phyloP scores from a whole-genome alignment of 495 filamentous ascomycete genomes.

The Neurospora sp. region DNA sequence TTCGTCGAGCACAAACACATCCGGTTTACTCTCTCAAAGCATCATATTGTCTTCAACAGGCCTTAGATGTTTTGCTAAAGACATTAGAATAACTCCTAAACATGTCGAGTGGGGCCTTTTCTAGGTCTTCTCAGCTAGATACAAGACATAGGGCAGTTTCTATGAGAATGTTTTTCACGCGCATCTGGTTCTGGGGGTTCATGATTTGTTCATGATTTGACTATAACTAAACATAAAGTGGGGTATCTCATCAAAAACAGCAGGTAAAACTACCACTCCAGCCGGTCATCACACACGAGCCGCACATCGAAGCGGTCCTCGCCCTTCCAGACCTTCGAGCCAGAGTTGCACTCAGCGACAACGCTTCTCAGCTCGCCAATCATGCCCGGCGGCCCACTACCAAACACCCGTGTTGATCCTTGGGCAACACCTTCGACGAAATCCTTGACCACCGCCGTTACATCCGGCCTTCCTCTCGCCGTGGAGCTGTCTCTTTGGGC shows the following conservation, averaged over 20 bases:
- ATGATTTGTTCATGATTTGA: background rate
- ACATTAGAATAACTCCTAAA: background rate
- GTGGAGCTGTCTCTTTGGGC: constrained; percentile 4
- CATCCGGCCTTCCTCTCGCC: constrained; percentile 18
- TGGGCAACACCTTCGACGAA: constrained; percentile 26
- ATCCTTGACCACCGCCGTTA: constrained; percentile 21
- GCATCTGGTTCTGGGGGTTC: background rate
- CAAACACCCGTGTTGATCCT: constrained; percentile 46
- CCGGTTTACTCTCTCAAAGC: background rate
- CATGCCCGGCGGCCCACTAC: constrained; percentile 52
- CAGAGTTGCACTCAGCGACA: constrained; percentile 44
- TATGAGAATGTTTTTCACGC: background rate
- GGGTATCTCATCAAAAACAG: constrained; percentile 4
- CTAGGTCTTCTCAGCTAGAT: background rate
- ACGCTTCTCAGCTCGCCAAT: constrained; percentile 42
- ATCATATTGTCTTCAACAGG: too few species aligned
- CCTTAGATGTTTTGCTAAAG: too few species aligned
- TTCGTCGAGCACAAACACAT: background rate
- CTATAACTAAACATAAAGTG: background rate
- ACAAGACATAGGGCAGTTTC: background rate
- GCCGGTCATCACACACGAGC: constrained; percentile 46
- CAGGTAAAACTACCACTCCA: constrained; percentile 25
- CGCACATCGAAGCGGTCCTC: constrained; percentile 45
- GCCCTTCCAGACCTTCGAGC: constrained; percentile 40
- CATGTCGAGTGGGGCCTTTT: background rate